Conservation (phyloP, 306 rosid species). For the Vigna radiata region DNA sequence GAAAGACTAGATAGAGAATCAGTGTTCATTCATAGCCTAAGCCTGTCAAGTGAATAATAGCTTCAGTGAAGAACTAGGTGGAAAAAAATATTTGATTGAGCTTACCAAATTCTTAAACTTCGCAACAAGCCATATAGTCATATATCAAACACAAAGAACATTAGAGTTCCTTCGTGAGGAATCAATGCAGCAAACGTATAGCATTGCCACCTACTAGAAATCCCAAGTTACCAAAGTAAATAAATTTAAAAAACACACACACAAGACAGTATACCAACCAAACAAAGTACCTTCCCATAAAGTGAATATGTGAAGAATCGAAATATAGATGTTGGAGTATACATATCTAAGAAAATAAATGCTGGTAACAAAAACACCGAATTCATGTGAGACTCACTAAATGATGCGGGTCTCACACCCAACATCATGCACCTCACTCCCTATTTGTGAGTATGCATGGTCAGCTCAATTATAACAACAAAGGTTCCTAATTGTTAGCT, state of each 20-base stretch:
- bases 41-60: slow-evolving; percentile 15
- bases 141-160: slow-evolving; percentile 8
- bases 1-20: slow-evolving; percentile 11
- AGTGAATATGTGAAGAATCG: not conserved
- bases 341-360: not conserved
- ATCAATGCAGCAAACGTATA: not conserved
- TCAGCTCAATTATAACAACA: not conserved
- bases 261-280: not conserved
- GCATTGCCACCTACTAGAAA: not conserved
- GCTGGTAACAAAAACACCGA: not conserved
- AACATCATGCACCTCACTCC: not conserved
- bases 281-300: not conserved
- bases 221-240: slow-evolving; percentile 1
- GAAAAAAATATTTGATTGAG: slow-evolving; percentile 25
- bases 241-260: not conserved
- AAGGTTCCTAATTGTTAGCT: not conserved
- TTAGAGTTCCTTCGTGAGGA: not conserved
- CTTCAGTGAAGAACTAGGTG: not conserved
- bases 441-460: not conserved
- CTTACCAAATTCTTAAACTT: slow-evolving; percentile 17
- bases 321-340: not conserved
- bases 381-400: not conserved
- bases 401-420: not conserved
- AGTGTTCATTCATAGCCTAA: slow-evolving; percentile 8
- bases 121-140: not conserved